Base-by-base conservation (phyloP, 257 asterid genomes). In the Plantago major region DNA sequence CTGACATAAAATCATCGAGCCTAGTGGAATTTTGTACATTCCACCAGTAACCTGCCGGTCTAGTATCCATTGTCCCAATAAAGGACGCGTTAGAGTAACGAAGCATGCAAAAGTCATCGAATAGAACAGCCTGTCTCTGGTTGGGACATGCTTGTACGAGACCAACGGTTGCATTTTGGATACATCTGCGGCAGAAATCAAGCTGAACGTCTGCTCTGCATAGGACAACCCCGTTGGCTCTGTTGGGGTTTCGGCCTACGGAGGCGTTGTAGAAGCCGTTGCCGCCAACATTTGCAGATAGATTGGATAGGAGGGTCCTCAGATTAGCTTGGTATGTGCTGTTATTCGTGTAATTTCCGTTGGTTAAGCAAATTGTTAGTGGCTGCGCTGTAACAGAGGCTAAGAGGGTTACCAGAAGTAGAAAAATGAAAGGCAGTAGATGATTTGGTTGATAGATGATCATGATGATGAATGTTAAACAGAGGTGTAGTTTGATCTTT, bases 161-260 rank as follows among this genome's bases (percentile, higher is more conserved):
- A 17, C 33, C 15, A 0, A n/a, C 11, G 1, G 58, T 47, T 0
- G 82, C 58, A 47, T 53, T 51, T 5, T 6, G 13, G 10, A 78
- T n/a, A 50, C 75, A 67, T 11, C 1, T 17, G 12, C 67, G 61
- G 46, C 83, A 78, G 10, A 30, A 8, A 11, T 65, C 52, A 6
- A 26, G 28, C 17, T 64, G 44, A n/a, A 62, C 57, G 22, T 74
- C 80, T 3, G 78, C 83, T 19, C 80, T 67, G 16, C 80, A 78
- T 3, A 61, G 59, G 10, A 58, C 69, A 3, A 73, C 43, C 5
- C 68, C 76, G 11, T 64, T 55, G 44, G 17, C 60, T 55, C 60
- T 55, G 18, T 55, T 42, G 19, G 60, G 18, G 18, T 30, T 30
- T 30, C 28, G 44, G 11, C 60, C 60, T 10, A 55, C 11, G 3